A percentile compares a stretch with the other conserved stretches of the same genome.
phyloP scores from a whole-genome alignment of 345 rosid species.

The Eucalyptus coolabah region DNA sequence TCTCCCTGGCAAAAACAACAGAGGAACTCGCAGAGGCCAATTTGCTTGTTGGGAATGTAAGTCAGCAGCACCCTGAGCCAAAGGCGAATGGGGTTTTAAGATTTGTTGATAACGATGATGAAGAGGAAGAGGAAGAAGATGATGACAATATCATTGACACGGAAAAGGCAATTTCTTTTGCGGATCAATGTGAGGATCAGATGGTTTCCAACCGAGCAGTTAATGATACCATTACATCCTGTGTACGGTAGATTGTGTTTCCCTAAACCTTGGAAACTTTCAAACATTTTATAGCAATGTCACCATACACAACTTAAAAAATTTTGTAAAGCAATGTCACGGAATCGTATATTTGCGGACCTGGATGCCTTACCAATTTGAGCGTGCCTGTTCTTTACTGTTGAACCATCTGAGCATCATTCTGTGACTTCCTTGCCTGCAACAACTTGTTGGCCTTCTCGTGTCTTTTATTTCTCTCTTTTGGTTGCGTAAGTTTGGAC shows the following conservation, averaged over 20 bases:
- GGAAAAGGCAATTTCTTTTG: neutral
- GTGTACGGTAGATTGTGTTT: neutral
- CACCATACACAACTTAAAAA: neutral
- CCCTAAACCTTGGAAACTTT: neutral
- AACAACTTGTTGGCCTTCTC: neutral
- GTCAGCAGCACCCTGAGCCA: neutral
- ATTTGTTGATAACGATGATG: neutral
- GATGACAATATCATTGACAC: neutral
- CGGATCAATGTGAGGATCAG: neutral
- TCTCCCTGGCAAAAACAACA: constrained; percentile 60
- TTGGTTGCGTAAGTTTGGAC: neutral
- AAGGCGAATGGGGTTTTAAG: neutral
- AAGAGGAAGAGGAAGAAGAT: neutral
- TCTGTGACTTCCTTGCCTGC: neutral
- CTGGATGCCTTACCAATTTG: neutral
- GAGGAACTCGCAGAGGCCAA: constrained; percentile 64
- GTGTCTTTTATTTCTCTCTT: neutral
- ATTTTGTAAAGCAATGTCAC: neutral
- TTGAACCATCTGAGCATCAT: neutral
- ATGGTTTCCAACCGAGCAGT: neutral
- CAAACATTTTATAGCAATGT: neutral
- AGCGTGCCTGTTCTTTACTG: neutral
- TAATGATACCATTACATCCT: neutral
- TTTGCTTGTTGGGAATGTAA: constrained; percentile 25
- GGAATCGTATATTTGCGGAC: neutral